Conservation (phyloP, 2,329 filamentous ascomycete species). For the Talaromyces sp. region DNA sequence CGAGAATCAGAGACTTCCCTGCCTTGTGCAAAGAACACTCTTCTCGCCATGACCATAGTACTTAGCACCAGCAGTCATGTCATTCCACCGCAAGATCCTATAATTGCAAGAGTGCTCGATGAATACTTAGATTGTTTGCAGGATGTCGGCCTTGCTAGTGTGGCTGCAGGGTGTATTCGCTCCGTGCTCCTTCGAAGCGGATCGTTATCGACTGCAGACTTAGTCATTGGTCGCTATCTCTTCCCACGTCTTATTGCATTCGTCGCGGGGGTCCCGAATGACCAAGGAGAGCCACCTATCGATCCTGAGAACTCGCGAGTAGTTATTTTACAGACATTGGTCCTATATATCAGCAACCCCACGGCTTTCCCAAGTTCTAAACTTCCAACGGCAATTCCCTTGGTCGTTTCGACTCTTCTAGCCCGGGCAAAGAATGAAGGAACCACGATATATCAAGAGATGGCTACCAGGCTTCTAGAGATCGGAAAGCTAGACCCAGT, state of each 20-base stretch:
- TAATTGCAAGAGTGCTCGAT: slow-evolving; percentile 68
- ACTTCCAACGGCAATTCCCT: slow-evolving; percentile 55
- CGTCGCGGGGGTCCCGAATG: slow-evolving; percentile 48
- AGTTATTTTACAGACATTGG: slow-evolving; percentile 68
- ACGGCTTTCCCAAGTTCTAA: slow-evolving; percentile 23
- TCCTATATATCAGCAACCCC: slow-evolving; percentile 58
- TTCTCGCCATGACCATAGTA: slow-evolving; percentile 82
- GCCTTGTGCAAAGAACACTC: slow-evolving; percentile 84
- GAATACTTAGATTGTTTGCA: slow-evolving; percentile 79
- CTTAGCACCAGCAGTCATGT: slow-evolving; percentile 74
- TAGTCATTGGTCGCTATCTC: slow-evolving; percentile 68
- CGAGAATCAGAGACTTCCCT: slow-evolving; percentile 65
- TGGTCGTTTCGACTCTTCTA: slow-evolving; percentile 73
- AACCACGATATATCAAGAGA: slow-evolving; percentile 60
- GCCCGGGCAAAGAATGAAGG: slow-evolving; percentile 64
- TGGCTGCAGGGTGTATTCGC: slow-evolving; percentile 83
- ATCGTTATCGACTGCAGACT: slow-evolving; percentile 59
- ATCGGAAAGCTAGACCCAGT: slow-evolving; percentile 69
- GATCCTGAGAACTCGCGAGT: slow-evolving; percentile 72
- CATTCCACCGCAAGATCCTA: slow-evolving; percentile 67
- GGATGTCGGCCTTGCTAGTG: slow-evolving; percentile 60
- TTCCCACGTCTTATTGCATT: slow-evolving; percentile 73
- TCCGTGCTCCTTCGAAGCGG: slow-evolving; percentile 67
- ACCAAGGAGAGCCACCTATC: slow-evolving; percentile 54
- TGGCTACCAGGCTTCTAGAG: slow-evolving; percentile 70